These are phyloP conservation scores for Cyberlindnera americana DNA, from an alignment of 805 yeast genomes.

Conservation along the genomic window DNA sequence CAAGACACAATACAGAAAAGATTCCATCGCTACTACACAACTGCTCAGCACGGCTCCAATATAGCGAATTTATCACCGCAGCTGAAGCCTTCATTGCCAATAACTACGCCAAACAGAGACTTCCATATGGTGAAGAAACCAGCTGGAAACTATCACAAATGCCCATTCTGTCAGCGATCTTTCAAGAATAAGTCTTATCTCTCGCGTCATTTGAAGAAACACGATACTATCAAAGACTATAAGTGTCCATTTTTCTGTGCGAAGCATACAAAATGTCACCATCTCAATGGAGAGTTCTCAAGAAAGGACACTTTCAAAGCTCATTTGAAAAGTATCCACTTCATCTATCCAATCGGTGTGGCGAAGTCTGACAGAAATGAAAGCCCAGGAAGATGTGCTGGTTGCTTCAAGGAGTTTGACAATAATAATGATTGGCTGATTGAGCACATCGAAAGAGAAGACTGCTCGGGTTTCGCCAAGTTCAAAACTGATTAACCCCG, in stretches of 20 bases:
- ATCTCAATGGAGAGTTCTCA: slow-evolving; percentile 67
- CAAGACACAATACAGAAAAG: slow-evolving; percentile 9
- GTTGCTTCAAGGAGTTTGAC: slow-evolving; percentile 54
- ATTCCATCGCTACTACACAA: slow-evolving; percentile 24
- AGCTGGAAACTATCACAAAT: slow-evolving; percentile 30
- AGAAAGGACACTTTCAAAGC: slow-evolving; percentile 79
- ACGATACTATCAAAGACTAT: slow-evolving; percentile 71
- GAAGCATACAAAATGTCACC: slow-evolving; percentile 45
- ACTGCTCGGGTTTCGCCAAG: slow-evolving; percentile 37
- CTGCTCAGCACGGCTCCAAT: too few relatives aligned
- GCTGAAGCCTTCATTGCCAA: slow-evolving; percentile 11
- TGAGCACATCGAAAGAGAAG: slow-evolving; percentile 58
- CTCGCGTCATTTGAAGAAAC: slow-evolving; percentile 81
- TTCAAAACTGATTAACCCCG: slow-evolving; percentile 3
- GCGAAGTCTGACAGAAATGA: slow-evolving; percentile 57
- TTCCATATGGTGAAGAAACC: slow-evolving; percentile 6
- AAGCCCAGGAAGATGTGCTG: slow-evolving; percentile 63
- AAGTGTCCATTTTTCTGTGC: slow-evolving; percentile 66
- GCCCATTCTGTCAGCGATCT: slow-evolving; percentile 65
- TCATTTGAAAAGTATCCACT: slow-evolving; percentile 74
- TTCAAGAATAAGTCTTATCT: slow-evolving; percentile 78
- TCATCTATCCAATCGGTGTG: slow-evolving; percentile 70
- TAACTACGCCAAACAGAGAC: slow-evolving; percentile 2
- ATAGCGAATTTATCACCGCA: slow-evolving; percentile 6
- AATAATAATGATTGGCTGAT: slow-evolving; percentile 67